Evolutionary conservation across 2,329 filamentous ascomycete species (phyloP).

Genomic region (Alternaria ethzedia): DNA sequence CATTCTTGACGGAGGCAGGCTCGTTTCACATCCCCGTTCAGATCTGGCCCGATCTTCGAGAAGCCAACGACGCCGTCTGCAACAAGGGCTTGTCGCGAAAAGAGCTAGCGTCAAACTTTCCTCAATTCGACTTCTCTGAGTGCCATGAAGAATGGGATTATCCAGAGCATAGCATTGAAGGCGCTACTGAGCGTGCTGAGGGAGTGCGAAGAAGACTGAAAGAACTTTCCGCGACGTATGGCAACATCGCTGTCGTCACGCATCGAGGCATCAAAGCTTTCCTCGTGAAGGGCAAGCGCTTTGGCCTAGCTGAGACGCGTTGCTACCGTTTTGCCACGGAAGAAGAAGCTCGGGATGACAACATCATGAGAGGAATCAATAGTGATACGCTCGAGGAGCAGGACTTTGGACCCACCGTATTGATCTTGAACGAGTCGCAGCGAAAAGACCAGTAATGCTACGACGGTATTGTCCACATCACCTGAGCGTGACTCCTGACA

Average conservation of each 20-base stretch:
- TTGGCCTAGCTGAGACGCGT: constrained; percentile 20
- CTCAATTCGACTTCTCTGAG: constrained; percentile 24
- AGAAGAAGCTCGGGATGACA: constrained; percentile 11
- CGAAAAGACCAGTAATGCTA: not conserved
- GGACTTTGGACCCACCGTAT: constrained; percentile 31
- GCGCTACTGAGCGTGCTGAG: constrained; percentile 19
- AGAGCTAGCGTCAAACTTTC: constrained; percentile 14
- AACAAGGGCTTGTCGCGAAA: constrained; percentile 22
- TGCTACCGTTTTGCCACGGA: constrained; percentile 22
- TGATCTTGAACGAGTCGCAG: constrained; percentile 8
- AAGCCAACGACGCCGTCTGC: constrained; percentile 22
- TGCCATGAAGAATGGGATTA: constrained; percentile 27
- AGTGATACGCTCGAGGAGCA: constrained; percentile 15
- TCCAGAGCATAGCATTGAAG: constrained; percentile 8
- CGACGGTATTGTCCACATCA: not conserved
- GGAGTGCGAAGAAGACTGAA: constrained; percentile 19
- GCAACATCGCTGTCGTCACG: constrained; percentile 24
- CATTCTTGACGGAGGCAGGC: constrained; percentile 1
- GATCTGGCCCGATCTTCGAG: constrained; percentile 32
- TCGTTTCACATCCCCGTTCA: constrained; percentile 11
- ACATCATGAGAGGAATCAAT: constrained; percentile 14
- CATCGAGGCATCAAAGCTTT: constrained; percentile 27
- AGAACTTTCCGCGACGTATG: constrained; percentile 5
- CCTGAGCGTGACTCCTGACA: not conserved
- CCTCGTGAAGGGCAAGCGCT: constrained; percentile 22